Evolutionary conservation across 345 rosid genomes (phyloP).

Genomic region (Barbarea vulgaris): DNA sequence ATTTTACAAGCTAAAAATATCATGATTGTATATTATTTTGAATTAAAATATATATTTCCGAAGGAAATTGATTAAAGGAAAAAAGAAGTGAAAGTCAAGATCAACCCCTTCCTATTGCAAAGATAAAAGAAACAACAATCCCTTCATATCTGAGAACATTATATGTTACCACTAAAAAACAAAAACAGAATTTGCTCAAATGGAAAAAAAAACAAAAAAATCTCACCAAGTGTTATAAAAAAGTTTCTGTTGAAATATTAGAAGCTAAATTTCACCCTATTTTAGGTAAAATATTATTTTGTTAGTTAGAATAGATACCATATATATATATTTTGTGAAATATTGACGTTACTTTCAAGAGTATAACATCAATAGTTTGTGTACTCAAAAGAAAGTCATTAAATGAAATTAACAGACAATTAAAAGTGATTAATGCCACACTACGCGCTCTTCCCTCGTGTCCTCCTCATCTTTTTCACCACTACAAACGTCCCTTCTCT

Average conservation of each 20-base stretch:
- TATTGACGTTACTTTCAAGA: neutral
- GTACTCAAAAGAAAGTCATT: neutral
- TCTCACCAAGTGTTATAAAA: neutral
- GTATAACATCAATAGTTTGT: constrained; percentile 6
- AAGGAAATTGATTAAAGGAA: neutral
- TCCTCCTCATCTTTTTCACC: constrained; percentile 8
- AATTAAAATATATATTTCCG: neutral
- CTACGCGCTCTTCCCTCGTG: constrained; percentile 8
- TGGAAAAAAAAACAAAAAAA: neutral
- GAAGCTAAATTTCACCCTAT: neutral
- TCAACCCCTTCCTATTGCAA: neutral
- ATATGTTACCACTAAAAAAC: too few relatives aligned
- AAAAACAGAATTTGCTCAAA: neutral
- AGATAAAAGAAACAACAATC: neutral
- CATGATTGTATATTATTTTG: neutral
- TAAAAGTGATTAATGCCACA: constrained; percentile 28
- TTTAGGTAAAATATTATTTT: neutral
- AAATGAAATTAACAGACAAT: constrained; percentile 29
- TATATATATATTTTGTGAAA: neutral
- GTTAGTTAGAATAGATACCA: neutral
- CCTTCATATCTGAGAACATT: neutral
- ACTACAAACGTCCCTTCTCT: neutral
- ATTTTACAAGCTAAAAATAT: neutral
- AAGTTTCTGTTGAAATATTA: neutral
- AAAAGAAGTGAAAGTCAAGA: neutral